Percentiles rank a stretch among this genome's conserved stretches.
Conservation (phyloP, 495 filamentous ascomycete genomes). For the Podospora pseudocomata region DNA sequence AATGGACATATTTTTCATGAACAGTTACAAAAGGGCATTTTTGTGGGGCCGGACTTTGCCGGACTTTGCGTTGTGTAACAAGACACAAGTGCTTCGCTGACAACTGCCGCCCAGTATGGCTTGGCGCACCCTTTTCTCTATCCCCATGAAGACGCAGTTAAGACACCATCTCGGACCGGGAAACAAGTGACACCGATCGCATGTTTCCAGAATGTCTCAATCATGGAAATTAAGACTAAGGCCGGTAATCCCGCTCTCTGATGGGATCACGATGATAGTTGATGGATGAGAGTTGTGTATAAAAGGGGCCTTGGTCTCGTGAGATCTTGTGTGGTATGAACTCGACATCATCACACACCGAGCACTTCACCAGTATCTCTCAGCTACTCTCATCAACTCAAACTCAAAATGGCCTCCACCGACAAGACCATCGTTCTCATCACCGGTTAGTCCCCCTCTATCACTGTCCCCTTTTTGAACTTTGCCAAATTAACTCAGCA, state of each 20-base stretch:
- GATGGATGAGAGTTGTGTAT: not conserved
- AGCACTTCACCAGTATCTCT: not conserved
- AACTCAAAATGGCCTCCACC: conserved; percentile 17
- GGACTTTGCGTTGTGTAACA: not conserved
- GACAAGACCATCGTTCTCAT: conserved; percentile 35
- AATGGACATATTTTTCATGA: not conserved
- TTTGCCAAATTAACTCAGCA: not conserved
- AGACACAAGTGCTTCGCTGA: no score
- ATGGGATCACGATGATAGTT: not conserved
- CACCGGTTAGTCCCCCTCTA: conserved; percentile 28
- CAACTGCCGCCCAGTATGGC: not conserved
- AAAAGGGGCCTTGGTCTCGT: not conserved
- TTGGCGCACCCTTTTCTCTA: not conserved
- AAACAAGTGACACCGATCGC: no score
- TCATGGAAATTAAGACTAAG: not conserved
- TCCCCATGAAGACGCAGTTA: not conserved
- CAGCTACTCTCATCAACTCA: not conserved
- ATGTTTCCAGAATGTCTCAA: no score
- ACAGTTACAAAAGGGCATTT: not conserved
- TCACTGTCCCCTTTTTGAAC: not conserved
- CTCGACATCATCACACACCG: not conserved
- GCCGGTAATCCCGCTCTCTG: not conserved
- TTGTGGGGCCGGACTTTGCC: not conserved
- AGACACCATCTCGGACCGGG: not conserved
- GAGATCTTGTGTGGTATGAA: no score